Evolutionary conservation across 2,329 filamentous ascomycete genomes (phyloP).

Genomic region (Colletotrichum truncatum): DNA sequence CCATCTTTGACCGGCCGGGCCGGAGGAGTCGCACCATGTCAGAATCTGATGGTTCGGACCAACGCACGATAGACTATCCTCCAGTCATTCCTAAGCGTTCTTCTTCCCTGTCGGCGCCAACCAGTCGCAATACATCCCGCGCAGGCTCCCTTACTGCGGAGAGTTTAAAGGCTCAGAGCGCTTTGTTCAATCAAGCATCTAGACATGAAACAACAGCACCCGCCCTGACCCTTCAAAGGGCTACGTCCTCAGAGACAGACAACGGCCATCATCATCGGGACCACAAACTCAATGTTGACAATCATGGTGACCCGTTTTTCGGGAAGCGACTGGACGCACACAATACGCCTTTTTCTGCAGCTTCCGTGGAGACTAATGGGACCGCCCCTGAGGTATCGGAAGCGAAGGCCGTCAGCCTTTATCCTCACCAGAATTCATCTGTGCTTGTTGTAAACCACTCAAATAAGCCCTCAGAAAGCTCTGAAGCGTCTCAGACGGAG

Average conservation of each 20-base stretch:
- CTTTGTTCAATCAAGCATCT: conserved; percentile 36
- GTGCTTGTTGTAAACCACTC: conserved; percentile 68
- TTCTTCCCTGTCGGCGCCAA: conserved; percentile 71
- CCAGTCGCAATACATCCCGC: conserved; percentile 65
- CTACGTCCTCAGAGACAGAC: conserved; percentile 45
- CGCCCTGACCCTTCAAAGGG: conserved; percentile 39
- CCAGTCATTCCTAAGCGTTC: conserved; percentile 65
- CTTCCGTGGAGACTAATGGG: conserved; percentile 68
- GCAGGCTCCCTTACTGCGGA: conserved; percentile 66
- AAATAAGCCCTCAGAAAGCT: conserved; percentile 57
- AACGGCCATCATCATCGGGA: conserved; percentile 38
- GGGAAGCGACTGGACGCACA: conserved; percentile 62
- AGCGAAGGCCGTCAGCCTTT: conserved; percentile 69
- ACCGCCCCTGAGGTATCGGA: conserved; percentile 72
- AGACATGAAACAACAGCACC: conserved; percentile 36
- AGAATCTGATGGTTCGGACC: conserved; percentile 59
- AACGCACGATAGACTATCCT: conserved; percentile 68
- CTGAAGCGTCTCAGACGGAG: conserved; percentile 44
- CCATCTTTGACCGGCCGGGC: conserved; percentile 52
- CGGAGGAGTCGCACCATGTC: conserved; percentile 54
- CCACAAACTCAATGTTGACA: conserved; percentile 53
- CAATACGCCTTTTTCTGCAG: conserved; percentile 70
- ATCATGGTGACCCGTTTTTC: conserved; percentile 63
- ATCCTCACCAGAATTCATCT: conserved; percentile 71
- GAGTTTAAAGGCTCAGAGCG: conserved; percentile 65